Base-by-base conservation (phyloP, 148 eudicot genomes). In the Diospyros kaki region DNA sequence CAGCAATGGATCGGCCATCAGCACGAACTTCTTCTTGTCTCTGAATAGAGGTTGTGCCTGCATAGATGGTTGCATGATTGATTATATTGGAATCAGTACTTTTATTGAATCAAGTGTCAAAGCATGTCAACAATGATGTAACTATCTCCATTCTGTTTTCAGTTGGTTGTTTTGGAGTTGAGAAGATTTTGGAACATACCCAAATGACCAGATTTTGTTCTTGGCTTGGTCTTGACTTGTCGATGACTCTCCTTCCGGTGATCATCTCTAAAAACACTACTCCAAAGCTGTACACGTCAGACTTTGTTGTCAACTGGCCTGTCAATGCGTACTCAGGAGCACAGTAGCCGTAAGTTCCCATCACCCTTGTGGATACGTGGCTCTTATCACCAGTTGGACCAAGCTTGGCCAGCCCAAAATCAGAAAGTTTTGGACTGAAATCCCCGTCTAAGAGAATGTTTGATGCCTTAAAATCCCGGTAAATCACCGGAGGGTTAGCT, bases 271-370 rank as follows among this genome's bases (percentile, higher is more conserved):
- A 87, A 64, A 92, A 90, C 76, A 92, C 95, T 12, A 92, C 97
- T 45, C 97, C 97, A 73, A 90, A 92, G 80, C 97, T 92, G 68
- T 92, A 92, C 12, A 92, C 95, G 55, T 92, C 97, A 6, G 97
- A 90, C 43, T 88, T 92, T 4, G 87, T 82, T 0, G 93, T 85
- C 51, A 92, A 81, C 54, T 86, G 89, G 17, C 97, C 97, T 0
- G 96, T 90, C 41, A 66, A 73, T n/a, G 93, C 96, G 56, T 93
- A 93, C 76, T 93, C 97, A 6, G 97, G 97, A 18, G 97, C 93
- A 50, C 97, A 93, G 48, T 93, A 93, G 18, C 97, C 97, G 41
- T 89, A 93, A 6, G 97, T 93, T 41, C 97, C 97, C 95, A 93
- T 93, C 60, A 93, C 93, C 77, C 90, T 81, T 0, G 95, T 89